Evolutionary conservation across 2,329 filamentous ascomycete species (phyloP).

Genomic region (Sporothrix mexicana): DNA sequence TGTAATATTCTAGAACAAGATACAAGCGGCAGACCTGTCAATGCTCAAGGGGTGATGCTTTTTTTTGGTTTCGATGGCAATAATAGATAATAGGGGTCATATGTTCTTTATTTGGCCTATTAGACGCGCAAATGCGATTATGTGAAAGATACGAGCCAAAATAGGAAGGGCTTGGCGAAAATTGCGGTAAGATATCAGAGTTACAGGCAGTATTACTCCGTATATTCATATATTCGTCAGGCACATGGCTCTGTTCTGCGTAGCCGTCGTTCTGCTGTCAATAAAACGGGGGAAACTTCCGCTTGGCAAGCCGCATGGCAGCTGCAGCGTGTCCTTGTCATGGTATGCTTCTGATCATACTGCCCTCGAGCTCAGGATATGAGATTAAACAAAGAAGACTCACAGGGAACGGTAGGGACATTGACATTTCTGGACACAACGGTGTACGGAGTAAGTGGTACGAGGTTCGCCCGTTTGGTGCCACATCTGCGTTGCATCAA

Average conservation of each 20-base stretch:
- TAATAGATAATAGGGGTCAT: background rate
- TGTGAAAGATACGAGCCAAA: constrained; percentile 22
- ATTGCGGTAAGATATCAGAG: constrained; percentile 3
- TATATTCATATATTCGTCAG: background rate
- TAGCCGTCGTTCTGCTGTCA: background rate
- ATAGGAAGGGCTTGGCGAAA: constrained; percentile 9
- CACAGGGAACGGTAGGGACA: background rate
- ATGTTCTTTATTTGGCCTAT: constrained; percentile 6
- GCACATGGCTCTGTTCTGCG: constrained; percentile 15
- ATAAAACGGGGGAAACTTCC: constrained; percentile 1
- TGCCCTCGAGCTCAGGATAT: no score
- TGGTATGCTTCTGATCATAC: background rate
- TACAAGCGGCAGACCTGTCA: constrained; percentile 7
- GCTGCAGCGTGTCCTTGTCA: background rate
- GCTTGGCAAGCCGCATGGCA: constrained; percentile 16
- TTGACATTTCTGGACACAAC: constrained; percentile 6
- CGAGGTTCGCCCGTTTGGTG: background rate
- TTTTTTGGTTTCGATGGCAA: background rate
- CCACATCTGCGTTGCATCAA: constrained; percentile 6
- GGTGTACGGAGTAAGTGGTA: no score
- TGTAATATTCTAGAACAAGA: constrained; percentile 21
- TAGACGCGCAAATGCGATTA: constrained; percentile 13
- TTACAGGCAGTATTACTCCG: background rate
- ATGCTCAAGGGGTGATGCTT: constrained; percentile 4
- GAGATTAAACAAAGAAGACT: no score